These are phyloP conservation scores for Hypericum perforatum DNA, from an alignment of 345 rosid species.

Conservation along the genomic window DNA sequence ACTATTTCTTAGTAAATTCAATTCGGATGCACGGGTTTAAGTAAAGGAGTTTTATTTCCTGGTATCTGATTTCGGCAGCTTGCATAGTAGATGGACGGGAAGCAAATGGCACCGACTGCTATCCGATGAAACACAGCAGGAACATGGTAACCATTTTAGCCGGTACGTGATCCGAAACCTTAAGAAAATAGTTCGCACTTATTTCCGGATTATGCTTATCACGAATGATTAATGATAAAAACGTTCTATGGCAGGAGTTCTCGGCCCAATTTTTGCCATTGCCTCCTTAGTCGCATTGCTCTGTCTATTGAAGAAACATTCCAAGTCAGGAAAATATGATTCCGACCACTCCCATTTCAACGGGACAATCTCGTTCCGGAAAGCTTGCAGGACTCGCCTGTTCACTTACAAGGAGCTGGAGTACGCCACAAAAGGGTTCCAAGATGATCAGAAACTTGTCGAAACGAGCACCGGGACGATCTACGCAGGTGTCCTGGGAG, in stretches of 20 bases:
- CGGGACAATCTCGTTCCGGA: constrained; percentile 46
- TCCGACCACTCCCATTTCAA: constrained; percentile 27
- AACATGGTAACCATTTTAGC: constrained; percentile 45
- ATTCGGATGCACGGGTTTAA: no score
- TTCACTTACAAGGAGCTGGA: constrained; percentile 64
- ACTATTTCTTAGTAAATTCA: no score
- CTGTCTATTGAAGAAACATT: constrained; percentile 43
- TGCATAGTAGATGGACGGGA: constrained; percentile 51
- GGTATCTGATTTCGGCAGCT: constrained; percentile 26
- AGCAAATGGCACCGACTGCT: constrained; percentile 36
- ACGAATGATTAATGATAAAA: background rate
- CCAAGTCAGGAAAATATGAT: constrained; percentile 21
- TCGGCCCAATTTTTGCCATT: constrained; percentile 36
- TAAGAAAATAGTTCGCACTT: background rate
- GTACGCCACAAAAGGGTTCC: constrained; percentile 59
- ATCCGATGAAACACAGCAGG: constrained; percentile 24
- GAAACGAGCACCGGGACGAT: constrained; percentile 36
- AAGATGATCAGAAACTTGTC: constrained; percentile 40
- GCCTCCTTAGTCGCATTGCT: constrained; percentile 42
- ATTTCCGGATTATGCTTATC: background rate
- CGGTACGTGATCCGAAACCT: constrained; percentile 27
- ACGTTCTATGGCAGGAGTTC: constrained; percentile 29
- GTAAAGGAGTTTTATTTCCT: background rate
- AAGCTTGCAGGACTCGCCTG: constrained; percentile 55
- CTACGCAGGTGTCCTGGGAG: constrained; percentile 46